phyloP scores from a whole-genome alignment of 306 rosid species.

The Cyamopsis tetragonoloba region DNA sequence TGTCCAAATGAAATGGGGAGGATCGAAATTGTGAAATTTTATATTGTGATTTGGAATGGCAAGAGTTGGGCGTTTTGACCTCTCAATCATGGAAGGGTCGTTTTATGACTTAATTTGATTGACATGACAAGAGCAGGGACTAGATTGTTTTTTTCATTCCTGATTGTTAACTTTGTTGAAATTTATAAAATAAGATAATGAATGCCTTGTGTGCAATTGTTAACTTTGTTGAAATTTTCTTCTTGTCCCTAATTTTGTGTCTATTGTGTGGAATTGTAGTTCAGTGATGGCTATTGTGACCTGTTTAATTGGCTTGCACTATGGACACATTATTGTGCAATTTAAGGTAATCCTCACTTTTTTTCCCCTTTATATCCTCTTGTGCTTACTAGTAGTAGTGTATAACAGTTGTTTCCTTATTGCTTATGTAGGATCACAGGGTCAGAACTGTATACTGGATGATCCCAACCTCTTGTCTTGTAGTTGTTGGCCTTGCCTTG shows the following conservation, averaged over 20 bases:
- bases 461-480: conserved; percentile 60
- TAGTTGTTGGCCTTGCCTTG: conserved; percentile 56
- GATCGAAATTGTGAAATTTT: background rate
- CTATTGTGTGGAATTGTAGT: conserved; percentile 36
- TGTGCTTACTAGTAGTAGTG: background rate
- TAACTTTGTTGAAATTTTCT: background rate
- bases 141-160: background rate
- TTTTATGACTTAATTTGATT: too few relatives aligned
- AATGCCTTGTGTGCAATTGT: too few relatives aligned
- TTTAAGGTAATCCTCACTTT: conserved; percentile 49
- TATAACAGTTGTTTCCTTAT: background rate
- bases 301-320: conserved; percentile 92
- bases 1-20: background rate
- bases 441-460: conserved; percentile 74
- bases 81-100: background rate
- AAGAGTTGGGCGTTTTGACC: background rate
- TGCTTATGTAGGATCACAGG: conserved; percentile 65
- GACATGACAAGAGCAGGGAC: too few relatives aligned
- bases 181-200: too few relatives aligned
- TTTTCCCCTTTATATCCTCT: background rate
- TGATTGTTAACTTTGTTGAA: background rate
- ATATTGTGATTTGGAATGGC: background rate
- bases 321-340: conserved; percentile 83
- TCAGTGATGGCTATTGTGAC: conserved; percentile 91
- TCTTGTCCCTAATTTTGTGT: conserved; percentile 8